These are phyloP conservation scores for Curvularia sp. DNA, from an alignment of 2,329 filamentous ascomycete species.

Conservation along the genomic window DNA sequence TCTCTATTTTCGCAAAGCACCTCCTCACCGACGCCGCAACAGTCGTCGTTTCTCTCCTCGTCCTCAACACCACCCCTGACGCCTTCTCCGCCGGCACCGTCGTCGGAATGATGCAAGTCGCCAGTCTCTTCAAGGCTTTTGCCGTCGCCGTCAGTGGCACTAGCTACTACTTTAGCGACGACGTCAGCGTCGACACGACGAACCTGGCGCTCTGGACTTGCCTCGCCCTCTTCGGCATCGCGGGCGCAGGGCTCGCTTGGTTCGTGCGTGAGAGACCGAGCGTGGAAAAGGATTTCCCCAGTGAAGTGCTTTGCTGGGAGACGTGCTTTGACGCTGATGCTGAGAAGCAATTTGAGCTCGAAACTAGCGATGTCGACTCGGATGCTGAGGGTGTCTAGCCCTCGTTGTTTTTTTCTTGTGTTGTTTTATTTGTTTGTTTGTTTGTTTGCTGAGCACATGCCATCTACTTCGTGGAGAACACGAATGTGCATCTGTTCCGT, in stretches of 20 bases:
- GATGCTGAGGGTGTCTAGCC: conserved; percentile 15
- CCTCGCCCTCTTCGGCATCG: conserved; percentile 50
- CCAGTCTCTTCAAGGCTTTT: conserved; percentile 56
- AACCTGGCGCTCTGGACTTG: conserved; percentile 56
- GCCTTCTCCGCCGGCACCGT: conserved; percentile 56
- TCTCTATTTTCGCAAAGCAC: conserved; percentile 54
- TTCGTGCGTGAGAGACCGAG: conserved; percentile 55
- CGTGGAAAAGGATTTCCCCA: conserved; percentile 54
- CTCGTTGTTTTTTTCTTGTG: background rate
- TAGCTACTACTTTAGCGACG: conserved; percentile 55
- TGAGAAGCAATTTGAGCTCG: conserved; percentile 32
- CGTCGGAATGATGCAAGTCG: conserved; percentile 57
- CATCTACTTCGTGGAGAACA: background rate
- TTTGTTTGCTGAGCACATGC: background rate
- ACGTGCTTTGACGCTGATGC: conserved; percentile 55
- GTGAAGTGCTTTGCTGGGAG: conserved; percentile 55
- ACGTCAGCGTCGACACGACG: conserved; percentile 52
- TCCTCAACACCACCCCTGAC: conserved; percentile 57
- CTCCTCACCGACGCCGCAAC: conserved; percentile 52
- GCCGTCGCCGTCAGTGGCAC: conserved; percentile 56
- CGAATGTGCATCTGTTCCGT: background rate
- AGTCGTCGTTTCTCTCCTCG: conserved; percentile 55
- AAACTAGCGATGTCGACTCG: conserved; percentile 12
- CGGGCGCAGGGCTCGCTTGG: conserved; percentile 54
- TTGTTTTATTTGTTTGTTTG: background rate